Base-by-base conservation (phyloP, 306 rosid genomes). In the Fragaria nilgerrensis region DNA sequence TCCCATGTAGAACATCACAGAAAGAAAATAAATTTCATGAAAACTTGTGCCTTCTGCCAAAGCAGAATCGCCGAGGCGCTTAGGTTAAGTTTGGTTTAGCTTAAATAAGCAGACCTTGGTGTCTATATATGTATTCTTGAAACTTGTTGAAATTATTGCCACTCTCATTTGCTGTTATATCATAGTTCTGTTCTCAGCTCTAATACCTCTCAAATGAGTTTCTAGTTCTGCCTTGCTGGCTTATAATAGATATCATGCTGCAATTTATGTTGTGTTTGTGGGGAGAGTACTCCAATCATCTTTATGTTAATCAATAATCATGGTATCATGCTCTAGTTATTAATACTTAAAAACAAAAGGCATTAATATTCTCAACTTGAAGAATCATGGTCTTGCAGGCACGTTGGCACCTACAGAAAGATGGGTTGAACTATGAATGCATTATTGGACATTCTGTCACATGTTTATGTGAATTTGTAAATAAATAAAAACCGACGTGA, bases 41-140 rank as follows among this genome's bases (percentile, higher is more conserved):
- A 1, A 62, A 44, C 10, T 10, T 29, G 9, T 27, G 32, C 44
- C 43, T 25, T 10, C 0, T n/a, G 47, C n/a, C 25, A 44, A 74
- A 19, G 70, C 32, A 27, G 34, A 19, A 19, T 36, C 7, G 32
- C 20, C 13, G 16, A 37, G 47, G 47, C 58, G 1, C 65, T 44
- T 62, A 27, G 47, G 20, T 29, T 75, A 16, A 44, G 70, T 47
- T 19, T 45, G 13, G 9, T 62, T 62, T 27, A 29, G 78, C 25
- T 36, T 39, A 27, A 61, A 75, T 61, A 75, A 75, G 44, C 14
- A 61, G 70, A 44, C 59, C 65, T 44, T 19, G 78, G 43, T 44
- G 70, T 47, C 14, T 32, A 20, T 8, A 25, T 9, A 39, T 73
- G 68, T 39, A 44, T 43, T 59, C 68, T 17, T 34, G 70, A 58